A percentile compares a stretch with the other conserved stretches of the same genome.
Evolutionary conservation across 2,329 filamentous ascomycete genomes (phyloP).

Genomic region (Aspergillus luchuensis): DNA sequence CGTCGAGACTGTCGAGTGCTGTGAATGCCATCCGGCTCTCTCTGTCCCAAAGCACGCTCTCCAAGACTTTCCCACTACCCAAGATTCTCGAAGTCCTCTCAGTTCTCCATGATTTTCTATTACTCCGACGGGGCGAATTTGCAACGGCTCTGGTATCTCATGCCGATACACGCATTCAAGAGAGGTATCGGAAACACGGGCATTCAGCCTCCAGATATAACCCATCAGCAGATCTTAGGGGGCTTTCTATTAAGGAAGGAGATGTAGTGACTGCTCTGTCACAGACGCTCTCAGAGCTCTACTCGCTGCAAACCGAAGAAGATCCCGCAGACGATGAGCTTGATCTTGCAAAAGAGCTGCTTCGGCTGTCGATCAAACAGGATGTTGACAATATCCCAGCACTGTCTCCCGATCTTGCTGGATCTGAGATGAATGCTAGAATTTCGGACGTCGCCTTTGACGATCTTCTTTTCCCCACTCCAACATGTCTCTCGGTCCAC

Average conservation of each 20-base stretch:
- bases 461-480: conserved; percentile 78
- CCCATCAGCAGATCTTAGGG: conserved; percentile 57
- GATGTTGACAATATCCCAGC: conserved; percentile 35
- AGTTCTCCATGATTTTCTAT: conserved; percentile 80
- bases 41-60: conserved; percentile 79
- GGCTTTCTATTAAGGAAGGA: conserved; percentile 77
- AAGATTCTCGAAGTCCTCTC: conserved; percentile 76
- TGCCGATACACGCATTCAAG: conserved; percentile 76
- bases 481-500: conserved; percentile 69
- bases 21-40: conserved; percentile 77
- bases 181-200: conserved; percentile 66
- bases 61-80: conserved; percentile 75
- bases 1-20: conserved; percentile 68
- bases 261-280: conserved; percentile 77
- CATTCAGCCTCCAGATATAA: conserved; percentile 52
- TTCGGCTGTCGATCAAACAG: conserved; percentile 62
- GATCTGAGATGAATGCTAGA: conserved; percentile 30
- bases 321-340: conserved; percentile 72
- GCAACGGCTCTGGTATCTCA: conserved; percentile 82
- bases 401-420: conserved; percentile 22
- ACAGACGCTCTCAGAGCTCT: conserved; percentile 77
- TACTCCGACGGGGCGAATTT: conserved; percentile 88
- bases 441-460: conserved; percentile 61
- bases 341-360: conserved; percentile 76
- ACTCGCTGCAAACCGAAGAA: conserved; percentile 76